A percentile compares a stretch with the other conserved stretches of the same genome.
Conservation (phyloP, 306 rosid species). For the Gleditsia sinensis region DNA sequence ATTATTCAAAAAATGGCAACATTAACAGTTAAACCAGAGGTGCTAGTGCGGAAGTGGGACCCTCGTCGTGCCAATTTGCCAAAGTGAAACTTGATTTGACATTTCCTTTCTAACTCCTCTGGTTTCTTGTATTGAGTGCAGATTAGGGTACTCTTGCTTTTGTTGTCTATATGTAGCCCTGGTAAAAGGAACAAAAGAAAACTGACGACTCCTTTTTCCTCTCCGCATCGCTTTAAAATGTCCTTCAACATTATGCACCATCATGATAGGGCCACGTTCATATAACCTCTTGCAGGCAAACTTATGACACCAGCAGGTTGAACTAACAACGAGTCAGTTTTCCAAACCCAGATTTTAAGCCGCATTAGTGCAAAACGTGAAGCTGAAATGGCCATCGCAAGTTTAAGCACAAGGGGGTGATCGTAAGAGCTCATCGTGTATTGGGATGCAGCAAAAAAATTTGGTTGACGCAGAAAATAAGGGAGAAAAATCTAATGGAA, state of each 20-base stretch:
- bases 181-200: neutral
- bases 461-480: neutral
- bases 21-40: neutral
- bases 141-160: constrained; percentile 29
- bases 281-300: constrained; percentile 10
- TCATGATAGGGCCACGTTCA: constrained; percentile 33
- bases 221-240: constrained; percentile 24
- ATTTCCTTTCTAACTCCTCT: constrained; percentile 35
- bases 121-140: constrained; percentile 46
- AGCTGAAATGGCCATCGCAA: neutral
- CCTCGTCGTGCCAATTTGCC: neutral
- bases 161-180: neutral
- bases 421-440: neutral
- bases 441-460: neutral
- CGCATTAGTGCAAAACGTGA: too few relatives aligned
- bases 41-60: constrained; percentile 1
- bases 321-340: too few relatives aligned
- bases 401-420: too few relatives aligned
- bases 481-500: constrained; percentile 19
- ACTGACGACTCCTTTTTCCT: constrained; percentile 45
- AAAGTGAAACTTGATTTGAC: constrained; percentile 38
- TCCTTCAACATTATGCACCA: constrained; percentile 12
- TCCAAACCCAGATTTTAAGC: too few relatives aligned
- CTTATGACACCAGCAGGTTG: neutral
- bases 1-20: neutral